Percentiles rank a stretch among this genome's conserved stretches.
These are phyloP conservation scores for Phanerochaete sordida DNA, from an alignment of 768 basidiomycete species.

Conservation along the genomic window DNA sequence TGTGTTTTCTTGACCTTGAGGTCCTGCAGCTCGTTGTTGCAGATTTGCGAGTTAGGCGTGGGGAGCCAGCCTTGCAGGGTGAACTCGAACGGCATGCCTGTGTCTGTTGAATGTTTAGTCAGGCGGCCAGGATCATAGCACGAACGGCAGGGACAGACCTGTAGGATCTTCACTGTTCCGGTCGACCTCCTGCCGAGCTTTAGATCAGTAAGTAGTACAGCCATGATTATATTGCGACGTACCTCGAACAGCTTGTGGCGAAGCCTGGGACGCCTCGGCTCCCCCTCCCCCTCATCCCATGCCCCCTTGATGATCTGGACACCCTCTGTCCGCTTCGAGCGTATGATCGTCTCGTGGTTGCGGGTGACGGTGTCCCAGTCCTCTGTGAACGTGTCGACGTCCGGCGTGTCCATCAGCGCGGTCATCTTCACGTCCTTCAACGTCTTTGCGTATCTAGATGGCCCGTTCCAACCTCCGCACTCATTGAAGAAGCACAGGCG, in stretches of 20 bases:
- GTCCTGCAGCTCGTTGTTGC: not conserved
- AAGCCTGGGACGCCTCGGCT: not conserved
- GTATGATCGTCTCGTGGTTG: too few relatives aligned
- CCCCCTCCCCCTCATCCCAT: not conserved
- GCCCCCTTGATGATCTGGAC: not conserved
- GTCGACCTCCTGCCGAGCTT: not conserved
- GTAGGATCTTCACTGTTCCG: too few relatives aligned
- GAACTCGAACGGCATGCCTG: not conserved
- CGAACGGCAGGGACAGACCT: too few relatives aligned
- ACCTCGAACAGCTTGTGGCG: constrained; percentile 2
- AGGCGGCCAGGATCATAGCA: too few relatives aligned
- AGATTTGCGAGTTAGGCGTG: not conserved
- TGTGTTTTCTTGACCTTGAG: not conserved
- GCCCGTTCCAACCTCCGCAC: too few relatives aligned
- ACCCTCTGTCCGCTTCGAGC: not conserved
- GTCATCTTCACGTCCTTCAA: too few relatives aligned
- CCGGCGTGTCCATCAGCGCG: too few relatives aligned
- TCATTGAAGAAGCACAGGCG: too few relatives aligned
- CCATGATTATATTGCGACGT: not conserved
- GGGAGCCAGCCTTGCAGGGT: not conserved
- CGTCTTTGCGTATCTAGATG: too few relatives aligned
- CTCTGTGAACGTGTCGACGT: too few relatives aligned
- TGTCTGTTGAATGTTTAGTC: too few relatives aligned
- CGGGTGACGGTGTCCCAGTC: too few relatives aligned
- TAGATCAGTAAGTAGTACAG: not conserved